A percentile compares a stretch with the other conserved stretches of the same genome.
Evolutionary conservation across 805 yeast genomes (phyloP).

Genomic region (Cyberlindnera samutprakarnensis): DNA sequence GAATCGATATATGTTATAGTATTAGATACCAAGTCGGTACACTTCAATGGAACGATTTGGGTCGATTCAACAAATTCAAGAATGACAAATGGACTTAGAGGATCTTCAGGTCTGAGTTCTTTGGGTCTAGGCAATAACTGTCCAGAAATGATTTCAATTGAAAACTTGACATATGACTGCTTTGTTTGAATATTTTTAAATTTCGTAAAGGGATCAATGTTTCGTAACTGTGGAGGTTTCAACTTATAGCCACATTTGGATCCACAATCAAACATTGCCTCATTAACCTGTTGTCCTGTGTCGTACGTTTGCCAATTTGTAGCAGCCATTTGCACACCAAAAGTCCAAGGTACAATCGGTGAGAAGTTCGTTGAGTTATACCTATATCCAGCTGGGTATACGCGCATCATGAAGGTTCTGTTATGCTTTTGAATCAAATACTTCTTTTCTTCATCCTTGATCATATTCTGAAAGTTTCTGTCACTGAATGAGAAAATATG

Average conservation of each 20-base stretch:
- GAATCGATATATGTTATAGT: conserved; percentile 1
- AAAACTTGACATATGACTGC: conserved; percentile 13
- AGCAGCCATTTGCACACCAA: conserved; percentile 92
- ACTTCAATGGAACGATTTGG: conserved; percentile 7
- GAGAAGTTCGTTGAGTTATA: conserved; percentile 73
- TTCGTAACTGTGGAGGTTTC: conserved; percentile 50
- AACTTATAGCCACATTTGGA: conserved; percentile 66
- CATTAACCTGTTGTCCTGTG: conserved; percentile 79
- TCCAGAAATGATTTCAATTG: conserved; percentile 60
- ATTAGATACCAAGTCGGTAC: conserved; percentile 6
- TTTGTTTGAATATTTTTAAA: conserved; percentile 8
- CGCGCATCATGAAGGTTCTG: conserved; percentile 63
- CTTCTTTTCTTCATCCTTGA: conserved; percentile 50
- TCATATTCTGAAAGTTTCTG: conserved; percentile 52
- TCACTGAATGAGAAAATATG: conserved; percentile 89
- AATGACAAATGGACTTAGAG: conserved; percentile 53
- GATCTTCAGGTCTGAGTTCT: conserved; percentile 36
- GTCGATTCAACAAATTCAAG: conserved; percentile 52
- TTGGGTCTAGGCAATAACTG: conserved; percentile 76
- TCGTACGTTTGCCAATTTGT: conserved; percentile 96
- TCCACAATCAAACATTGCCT: conserved; percentile 64
- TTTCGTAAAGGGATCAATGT: conserved; percentile 17
- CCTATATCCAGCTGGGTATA: conserved; percentile 79
- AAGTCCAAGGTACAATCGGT: conserved; percentile 74
- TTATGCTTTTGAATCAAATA: conserved; percentile 71